Conservation (phyloP, 345 rosid genomes). For the Clarkia xantiana region DNA sequence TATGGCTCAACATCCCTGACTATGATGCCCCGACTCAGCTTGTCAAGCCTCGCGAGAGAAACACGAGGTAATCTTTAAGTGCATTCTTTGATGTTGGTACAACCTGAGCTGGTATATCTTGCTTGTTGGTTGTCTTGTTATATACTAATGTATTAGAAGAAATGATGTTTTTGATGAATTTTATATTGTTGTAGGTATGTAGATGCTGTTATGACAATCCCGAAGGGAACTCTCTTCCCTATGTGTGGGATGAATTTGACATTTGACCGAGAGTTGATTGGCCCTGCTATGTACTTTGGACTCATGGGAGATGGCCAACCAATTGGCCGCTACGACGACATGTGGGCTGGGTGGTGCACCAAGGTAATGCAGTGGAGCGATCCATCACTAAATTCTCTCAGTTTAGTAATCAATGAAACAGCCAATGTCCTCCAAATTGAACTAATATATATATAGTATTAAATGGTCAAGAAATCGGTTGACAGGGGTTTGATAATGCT, state of each 20-base stretch:
- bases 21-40: slow-evolving; percentile 42
- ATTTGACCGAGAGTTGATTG: slow-evolving; percentile 34
- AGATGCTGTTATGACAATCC: slow-evolving; percentile 34
- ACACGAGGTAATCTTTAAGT: slow-evolving; percentile 18
- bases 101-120: too few species aligned
- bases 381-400: neutral
- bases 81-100: too few species aligned
- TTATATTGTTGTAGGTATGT: slow-evolving; percentile 17
- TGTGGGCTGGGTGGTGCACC: slow-evolving; percentile 48
- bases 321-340: slow-evolving; percentile 36
- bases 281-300: slow-evolving; percentile 40
- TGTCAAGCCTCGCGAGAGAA: slow-evolving; percentile 34
- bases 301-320: slow-evolving; percentile 49
- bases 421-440: too few species aligned
- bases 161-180: too few species aligned
- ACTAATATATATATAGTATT: neutral
- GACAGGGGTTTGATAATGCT: too few species aligned
- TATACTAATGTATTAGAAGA: too few species aligned
- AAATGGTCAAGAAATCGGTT: too few species aligned
- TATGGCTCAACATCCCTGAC: slow-evolving; percentile 42
- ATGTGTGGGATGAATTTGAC: slow-evolving; percentile 40
- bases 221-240: slow-evolving; percentile 37
- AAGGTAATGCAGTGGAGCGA: slow-evolving; percentile 14
- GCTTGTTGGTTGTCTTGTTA: too few species aligned
- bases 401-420: too few species aligned